Evolutionary conservation across 192 early-diverging fungal species (phyloP).

Genomic region (Rhizophlyctis rosea): DNA sequence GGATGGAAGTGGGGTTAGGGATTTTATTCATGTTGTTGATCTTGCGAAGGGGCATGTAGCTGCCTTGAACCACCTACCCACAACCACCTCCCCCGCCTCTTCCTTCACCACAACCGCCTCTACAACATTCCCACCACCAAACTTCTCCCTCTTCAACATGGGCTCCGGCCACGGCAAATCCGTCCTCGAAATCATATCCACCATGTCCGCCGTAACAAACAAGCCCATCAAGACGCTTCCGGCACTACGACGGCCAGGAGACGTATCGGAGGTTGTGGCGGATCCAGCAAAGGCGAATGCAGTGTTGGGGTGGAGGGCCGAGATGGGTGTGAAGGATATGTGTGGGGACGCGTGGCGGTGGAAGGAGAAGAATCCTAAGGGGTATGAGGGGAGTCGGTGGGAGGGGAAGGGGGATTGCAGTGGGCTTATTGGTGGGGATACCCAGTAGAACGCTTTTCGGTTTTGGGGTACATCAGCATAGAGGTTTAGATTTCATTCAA

Average conservation of each 20-base stretch:
- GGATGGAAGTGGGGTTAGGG: slow-evolving; percentile 83
- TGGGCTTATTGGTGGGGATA: no score
- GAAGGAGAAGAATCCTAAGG: slow-evolving; percentile 56
- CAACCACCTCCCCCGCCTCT: no score
- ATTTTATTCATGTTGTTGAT: slow-evolving; percentile 91
- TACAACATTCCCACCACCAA: no score
- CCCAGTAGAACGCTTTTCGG: no score
- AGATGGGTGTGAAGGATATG: slow-evolving; percentile 62
- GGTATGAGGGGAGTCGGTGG: slow-evolving; percentile 49
- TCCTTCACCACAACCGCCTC: no score
- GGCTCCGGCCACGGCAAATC: slow-evolving; percentile 80
- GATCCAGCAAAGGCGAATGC: slow-evolving; percentile 52
- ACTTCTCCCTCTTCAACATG: slow-evolving; percentile 75
- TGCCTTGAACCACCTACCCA: slow-evolving; percentile 60
- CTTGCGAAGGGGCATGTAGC: slow-evolving; percentile 80
- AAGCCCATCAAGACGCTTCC: slow-evolving; percentile 54
- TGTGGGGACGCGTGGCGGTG: slow-evolving; percentile 63
- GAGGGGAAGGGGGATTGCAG: slow-evolving; percentile 67
- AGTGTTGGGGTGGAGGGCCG: slow-evolving; percentile 66
- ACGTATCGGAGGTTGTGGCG: slow-evolving; percentile 78
- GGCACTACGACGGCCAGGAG: slow-evolving; percentile 69
- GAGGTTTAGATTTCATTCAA: no score
- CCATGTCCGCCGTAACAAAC: slow-evolving; percentile 65
- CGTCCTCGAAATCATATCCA: slow-evolving; percentile 77
- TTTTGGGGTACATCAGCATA: no score